Percentiles rank a stretch among this genome's conserved stretches.
Evolutionary conservation across 805 yeast genomes (phyloP).

Genomic region (Candida saitoana): DNA sequence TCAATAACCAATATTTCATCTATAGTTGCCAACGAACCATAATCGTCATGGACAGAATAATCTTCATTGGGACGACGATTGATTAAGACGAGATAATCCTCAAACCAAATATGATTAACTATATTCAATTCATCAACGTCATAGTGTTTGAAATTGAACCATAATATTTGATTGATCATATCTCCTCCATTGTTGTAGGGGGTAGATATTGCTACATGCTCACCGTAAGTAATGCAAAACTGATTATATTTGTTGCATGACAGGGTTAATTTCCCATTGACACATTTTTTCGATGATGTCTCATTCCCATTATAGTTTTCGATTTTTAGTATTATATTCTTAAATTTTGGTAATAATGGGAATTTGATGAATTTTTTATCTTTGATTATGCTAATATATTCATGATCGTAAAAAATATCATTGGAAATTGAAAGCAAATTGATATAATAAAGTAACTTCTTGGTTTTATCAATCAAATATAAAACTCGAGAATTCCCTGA

Average conservation of each 20-base stretch:
- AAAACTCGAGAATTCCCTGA: slow-evolving; percentile 21
- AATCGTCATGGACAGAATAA: slow-evolving; percentile 10
- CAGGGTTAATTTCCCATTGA: slow-evolving; percentile 20
- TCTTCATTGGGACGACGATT: slow-evolving; percentile 23
- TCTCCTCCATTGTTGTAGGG: slow-evolving; percentile 19
- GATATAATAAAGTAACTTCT: slow-evolving; percentile 18
- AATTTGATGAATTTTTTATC: slow-evolving; percentile 19
- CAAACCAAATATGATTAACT: slow-evolving; percentile 32
- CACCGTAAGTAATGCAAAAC: slow-evolving; percentile 26
- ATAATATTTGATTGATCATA: slow-evolving; percentile 30
- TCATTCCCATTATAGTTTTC: slow-evolving; percentile 19
- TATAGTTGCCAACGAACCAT: slow-evolving; percentile 1
- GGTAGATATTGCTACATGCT: slow-evolving; percentile 26
- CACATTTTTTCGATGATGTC: slow-evolving; percentile 13
- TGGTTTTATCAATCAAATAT: slow-evolving; percentile 12
- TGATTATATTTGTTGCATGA: slow-evolving; percentile 22
- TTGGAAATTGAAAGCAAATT: slow-evolving; percentile 15
- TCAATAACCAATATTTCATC: slow-evolving; percentile 38
- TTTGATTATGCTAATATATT: slow-evolving; percentile 23
- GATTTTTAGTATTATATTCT: slow-evolving; percentile 18
- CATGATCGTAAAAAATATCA: slow-evolving; percentile 18
- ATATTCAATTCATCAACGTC: slow-evolving; percentile 30
- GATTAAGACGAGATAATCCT: slow-evolving; percentile 29
- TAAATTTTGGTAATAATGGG: slow-evolving; percentile 30
- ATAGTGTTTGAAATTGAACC: slow-evolving; percentile 37